Evolutionary conservation across 2,329 filamentous ascomycete genomes (phyloP).

Genomic region (Fusarium pseudograminearum): DNA sequence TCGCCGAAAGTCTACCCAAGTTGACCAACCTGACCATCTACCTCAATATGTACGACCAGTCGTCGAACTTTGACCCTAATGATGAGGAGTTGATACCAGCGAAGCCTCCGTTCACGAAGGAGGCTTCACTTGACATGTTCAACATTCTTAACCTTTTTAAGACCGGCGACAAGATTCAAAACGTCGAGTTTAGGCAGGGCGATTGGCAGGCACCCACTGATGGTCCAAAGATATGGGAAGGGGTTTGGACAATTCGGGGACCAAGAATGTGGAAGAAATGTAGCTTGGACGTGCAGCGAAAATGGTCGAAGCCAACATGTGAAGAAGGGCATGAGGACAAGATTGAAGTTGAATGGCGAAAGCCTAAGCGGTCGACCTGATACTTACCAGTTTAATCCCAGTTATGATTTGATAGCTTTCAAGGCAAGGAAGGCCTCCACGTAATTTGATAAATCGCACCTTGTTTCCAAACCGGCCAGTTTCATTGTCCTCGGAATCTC

Average conservation of each 20-base stretch:
- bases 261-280: neutral
- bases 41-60: neutral
- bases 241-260: rapidly evolving
- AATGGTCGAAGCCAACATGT: neutral
- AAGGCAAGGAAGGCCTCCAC: no score
- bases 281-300: neutral
- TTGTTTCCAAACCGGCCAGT: neutral
- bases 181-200: neutral
- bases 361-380: neutral
- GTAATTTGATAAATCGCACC: neutral
- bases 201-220: neutral
- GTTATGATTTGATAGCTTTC: neutral
- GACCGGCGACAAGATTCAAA: neutral
- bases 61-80: rapidly evolving
- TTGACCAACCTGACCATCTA: slow-evolving; percentile 3
- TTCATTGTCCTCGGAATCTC: neutral
- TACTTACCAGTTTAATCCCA: no score
- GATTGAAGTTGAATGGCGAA: rapidly evolving
- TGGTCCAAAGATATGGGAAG: rapidly evolving
- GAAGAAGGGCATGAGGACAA: neutral
- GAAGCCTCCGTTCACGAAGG: neutral
- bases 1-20: slow-evolving; percentile 5
- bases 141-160: neutral
- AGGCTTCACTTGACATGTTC: neutral
- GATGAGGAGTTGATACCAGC: rapidly evolving